Evolutionary conservation across 73 alveolate genomes (phyloP).

Genomic region (Paramecium sonneborni): DNA sequence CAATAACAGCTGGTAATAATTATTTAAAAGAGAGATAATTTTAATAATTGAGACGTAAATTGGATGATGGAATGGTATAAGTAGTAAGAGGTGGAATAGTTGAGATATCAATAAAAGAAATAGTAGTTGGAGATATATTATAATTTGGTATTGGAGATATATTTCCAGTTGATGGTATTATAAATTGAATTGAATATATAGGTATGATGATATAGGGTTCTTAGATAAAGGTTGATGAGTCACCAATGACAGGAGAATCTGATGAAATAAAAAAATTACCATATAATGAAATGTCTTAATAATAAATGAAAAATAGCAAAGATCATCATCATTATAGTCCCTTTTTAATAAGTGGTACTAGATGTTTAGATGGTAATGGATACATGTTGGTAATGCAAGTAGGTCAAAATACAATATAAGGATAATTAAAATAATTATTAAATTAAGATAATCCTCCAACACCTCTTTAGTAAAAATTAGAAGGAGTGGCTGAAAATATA

Average conservation of each 20-base stretch:
- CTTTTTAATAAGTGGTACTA: slow-evolving; percentile 83
- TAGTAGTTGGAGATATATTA: slow-evolving; percentile 91
- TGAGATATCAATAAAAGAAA: slow-evolving; percentile 75
- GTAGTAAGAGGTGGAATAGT: slow-evolving; percentile 83
- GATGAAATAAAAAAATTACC: slow-evolving; percentile 82
- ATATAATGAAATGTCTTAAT: not conserved
- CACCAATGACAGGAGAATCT: slow-evolving; percentile 93
- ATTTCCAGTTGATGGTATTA: slow-evolving; percentile 90
- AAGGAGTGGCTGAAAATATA: slow-evolving; percentile 87
- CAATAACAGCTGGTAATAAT: slow-evolving; percentile 92
- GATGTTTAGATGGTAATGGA: slow-evolving; percentile 88
- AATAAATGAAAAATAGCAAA: not conserved
- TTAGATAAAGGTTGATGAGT: slow-evolving; percentile 85
- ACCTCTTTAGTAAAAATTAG: slow-evolving; percentile 89
- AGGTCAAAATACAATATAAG: slow-evolving; percentile 85
- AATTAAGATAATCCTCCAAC: slow-evolving; percentile 85
- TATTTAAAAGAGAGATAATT: slow-evolving; percentile 88
- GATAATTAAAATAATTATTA: slow-evolving; percentile 78
- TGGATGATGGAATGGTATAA: slow-evolving; percentile 76
- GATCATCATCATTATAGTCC: slow-evolving; percentile 48
- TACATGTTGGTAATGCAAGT: slow-evolving; percentile 82
- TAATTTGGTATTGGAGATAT: slow-evolving; percentile 86
- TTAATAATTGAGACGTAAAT: slow-evolving; percentile 77
- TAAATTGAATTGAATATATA: slow-evolving; percentile 58
- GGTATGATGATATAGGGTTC: slow-evolving; percentile 62